These are phyloP conservation scores for Solanum okadae DNA, from an alignment of 257 asterid genomes.

Conservation along the genomic window DNA sequence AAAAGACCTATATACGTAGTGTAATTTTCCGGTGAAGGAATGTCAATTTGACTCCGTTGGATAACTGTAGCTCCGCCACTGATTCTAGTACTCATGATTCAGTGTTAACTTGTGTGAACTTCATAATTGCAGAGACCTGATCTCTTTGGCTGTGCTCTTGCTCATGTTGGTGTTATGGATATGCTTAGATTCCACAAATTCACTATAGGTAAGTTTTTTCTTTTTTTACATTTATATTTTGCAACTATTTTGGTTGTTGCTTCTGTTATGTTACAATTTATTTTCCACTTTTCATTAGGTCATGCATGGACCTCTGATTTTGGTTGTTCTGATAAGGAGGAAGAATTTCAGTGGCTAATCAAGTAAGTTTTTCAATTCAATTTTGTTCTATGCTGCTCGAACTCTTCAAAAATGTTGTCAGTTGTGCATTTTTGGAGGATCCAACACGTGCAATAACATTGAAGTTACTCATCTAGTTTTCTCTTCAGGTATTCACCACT, in stretches of 20 bases:
- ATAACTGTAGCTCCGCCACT: not conserved
- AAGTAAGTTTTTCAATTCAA: conserved; percentile 44
- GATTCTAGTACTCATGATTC: not conserved
- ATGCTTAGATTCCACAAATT: conserved; percentile 98
- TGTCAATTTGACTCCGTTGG: not conserved
- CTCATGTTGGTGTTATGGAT: conserved; percentile 99
- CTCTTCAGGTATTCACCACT: conserved; percentile 73
- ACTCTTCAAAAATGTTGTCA: not conserved
- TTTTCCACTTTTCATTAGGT: conserved; percentile 30
- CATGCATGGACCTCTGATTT: conserved; percentile 98
- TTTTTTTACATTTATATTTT: not conserved
- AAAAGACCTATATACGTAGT: not conserved
- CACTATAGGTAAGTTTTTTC: conserved; percentile 62
- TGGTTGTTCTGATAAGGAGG: conserved; percentile 94
- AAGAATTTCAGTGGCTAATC: conserved; percentile 82
- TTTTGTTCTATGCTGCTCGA: not conserved
- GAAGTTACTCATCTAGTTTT: not conserved
- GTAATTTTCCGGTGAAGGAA: not conserved
- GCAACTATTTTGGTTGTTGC: not conserved
- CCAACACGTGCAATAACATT: not conserved
- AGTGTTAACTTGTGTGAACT: not conserved
- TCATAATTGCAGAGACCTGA: conserved; percentile 74
- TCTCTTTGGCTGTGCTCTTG: conserved; percentile 94
- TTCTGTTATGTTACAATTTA: not conserved
- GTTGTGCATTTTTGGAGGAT: not conserved